Base-by-base conservation (phyloP, 2,329 filamentous ascomycete genomes). In the Xylogone sp. region DNA sequence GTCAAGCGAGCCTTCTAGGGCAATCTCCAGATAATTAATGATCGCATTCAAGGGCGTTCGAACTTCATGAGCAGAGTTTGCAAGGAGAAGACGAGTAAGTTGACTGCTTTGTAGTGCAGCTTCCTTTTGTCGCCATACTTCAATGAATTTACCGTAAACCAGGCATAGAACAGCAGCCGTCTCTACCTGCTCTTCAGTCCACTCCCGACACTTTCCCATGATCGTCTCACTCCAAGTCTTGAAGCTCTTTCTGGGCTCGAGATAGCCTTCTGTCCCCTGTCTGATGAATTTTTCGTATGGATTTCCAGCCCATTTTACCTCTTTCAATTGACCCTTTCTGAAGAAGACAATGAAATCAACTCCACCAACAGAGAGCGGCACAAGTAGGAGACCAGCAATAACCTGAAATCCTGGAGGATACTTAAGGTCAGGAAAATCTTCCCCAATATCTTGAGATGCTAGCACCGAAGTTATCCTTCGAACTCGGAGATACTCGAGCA, bases 1-100 rank as follows among this genome's bases (percentile, higher is more conserved):
- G 56, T 96, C 91, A 2, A 96, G 73, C 0, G 76, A 73, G 0
- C 90, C 90, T 69, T 96, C 91, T 1, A 96, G 71, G 0, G 91
- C 91, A 57, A 96, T 96, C 60, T 96, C 91, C 1, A 96, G 78
- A 59, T 95, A 96, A 61, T 96, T 96, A 69, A 96, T 95, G 62
- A 96, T 96, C 16, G 91, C 91, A 62, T 96, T 96, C 2, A 96
- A 72, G 0, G 91, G 91, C 0, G 91, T 96, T 46, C 92, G 85
- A 8, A 96, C 90, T 71, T 96, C 91, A 57, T 96, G 92, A 0
- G 91, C 91, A 0, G 90, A 95, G 58, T 96, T 96, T 3, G 90
- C 88, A 20, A 96, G 75, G 1, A 96, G 70, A 3, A 96, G 70
- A 45, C 83, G 78, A 0, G 90, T 96, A 2, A 96, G 74, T 53